Conservation (phyloP, 2,329 filamentous ascomycete species). For the Xylariaceae sp. region DNA sequence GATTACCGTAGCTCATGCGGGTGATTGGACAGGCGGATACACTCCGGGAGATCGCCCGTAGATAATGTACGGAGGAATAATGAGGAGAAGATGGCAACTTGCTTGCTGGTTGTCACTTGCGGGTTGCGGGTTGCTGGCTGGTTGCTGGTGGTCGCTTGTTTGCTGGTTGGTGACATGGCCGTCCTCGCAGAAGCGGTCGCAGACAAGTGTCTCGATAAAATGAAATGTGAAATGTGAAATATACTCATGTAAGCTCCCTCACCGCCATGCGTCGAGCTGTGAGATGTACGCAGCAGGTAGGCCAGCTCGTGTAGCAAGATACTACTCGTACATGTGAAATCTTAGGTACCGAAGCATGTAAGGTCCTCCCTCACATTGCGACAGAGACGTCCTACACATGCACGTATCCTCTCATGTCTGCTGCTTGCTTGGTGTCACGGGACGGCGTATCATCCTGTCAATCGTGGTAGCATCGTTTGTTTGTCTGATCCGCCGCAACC, state of each 20-base stretch:
- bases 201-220: not conserved
- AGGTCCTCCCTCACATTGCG: slow-evolving; percentile 2
- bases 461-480: slow-evolving; percentile 4
- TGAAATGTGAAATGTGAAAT: slow-evolving; percentile 1
- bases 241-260: slow-evolving; percentile 12
- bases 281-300: not conserved
- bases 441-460: slow-evolving; percentile 12
- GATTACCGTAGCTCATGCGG: slow-evolving; percentile 11
- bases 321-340: not conserved
- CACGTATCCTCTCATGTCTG: not conserved
- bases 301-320: not conserved
- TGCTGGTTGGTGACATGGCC: slow-evolving; percentile 11
- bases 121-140: not conserved
- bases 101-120: not conserved
- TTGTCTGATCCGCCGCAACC: slow-evolving; percentile 6
- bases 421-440: slow-evolving; percentile 11
- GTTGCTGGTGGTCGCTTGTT: slow-evolving; percentile 1
- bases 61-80: slow-evolving; percentile 4
- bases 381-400: slow-evolving; percentile 3
- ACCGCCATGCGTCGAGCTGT: slow-evolving; percentile 18
- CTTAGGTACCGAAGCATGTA: not conserved
- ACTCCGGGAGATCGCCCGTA: slow-evolving; percentile 21
- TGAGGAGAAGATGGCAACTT: slow-evolving; percentile 9
- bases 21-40: slow-evolving; percentile 21
- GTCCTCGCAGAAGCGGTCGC: slow-evolving; percentile 5